These are phyloP conservation scores for Lumnitzera racemosa DNA, from an alignment of 345 rosid genomes.

Conservation along the genomic window DNA sequence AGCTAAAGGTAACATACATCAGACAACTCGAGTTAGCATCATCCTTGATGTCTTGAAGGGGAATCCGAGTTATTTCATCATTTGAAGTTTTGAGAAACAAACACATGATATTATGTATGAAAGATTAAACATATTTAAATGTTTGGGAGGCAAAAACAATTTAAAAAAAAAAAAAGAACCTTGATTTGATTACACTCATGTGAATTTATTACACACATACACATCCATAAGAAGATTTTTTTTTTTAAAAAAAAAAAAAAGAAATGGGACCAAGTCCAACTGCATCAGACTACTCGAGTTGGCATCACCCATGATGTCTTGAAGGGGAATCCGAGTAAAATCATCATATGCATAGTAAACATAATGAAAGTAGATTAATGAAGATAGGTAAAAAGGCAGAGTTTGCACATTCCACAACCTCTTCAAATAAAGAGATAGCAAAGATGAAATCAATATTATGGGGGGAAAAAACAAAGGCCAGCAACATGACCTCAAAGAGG, in stretches of 20 bases:
- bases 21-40: constrained; percentile 17
- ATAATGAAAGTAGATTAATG: background rate
- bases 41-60: constrained; percentile 19
- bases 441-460: too few species aligned
- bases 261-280: background rate
- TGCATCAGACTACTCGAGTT: constrained; percentile 55
- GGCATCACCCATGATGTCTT: constrained; percentile 49
- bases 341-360: constrained; percentile 30
- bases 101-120: too few species aligned
- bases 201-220: background rate
- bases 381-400: background rate
- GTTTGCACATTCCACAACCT: background rate
- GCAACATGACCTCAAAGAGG: too few species aligned
- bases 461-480: too few species aligned
- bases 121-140: too few species aligned
- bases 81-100: background rate
- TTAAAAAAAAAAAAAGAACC: too few species aligned
- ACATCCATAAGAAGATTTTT: background rate
- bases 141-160: background rate
- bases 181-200: too few species aligned
- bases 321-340: constrained; percentile 56
- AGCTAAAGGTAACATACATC: constrained; percentile 4
- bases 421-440: too few species aligned
- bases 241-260: too few species aligned
- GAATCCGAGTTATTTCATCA: constrained; percentile 16